Evolutionary conservation across 1,139 yeast genomes (phyloP), one percentile per base, ranked within the genome.

Genomic region (Suhomyces coccinellae): DNA sequence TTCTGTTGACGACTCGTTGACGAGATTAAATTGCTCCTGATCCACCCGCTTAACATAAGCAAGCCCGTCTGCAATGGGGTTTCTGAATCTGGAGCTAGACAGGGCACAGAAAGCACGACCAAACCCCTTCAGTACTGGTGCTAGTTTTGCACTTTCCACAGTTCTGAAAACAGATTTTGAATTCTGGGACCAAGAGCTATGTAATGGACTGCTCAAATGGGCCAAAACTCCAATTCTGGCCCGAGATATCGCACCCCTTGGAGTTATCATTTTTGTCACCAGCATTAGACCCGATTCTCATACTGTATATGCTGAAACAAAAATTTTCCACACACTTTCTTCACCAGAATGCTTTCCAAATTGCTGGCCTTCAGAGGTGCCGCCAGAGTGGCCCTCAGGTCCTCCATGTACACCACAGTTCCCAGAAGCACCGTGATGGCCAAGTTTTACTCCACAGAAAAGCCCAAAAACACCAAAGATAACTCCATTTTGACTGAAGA

Each of bases 401-500:
- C 35, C 9, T 13, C 43, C 9, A 28, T 16, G 27, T 24, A n/a
- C 26, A 12, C 28, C 8, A 10, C 16, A 9, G 33, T 4, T 7
- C 40, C 42, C 28, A 20, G 28, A 14, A 31, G 14, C 4, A 12
- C 38, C 11, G 16, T 28, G 11, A 7, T 32, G 6, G 13, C 31
- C 26, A 36, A 33, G 26, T 12, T 53, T 28, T 65, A 64, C 46
- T 58, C 71, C 15, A 55, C 66, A 12, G 56, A 59, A 40, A 38
- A 45, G 36, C 40, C 38, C 52, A 67, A 52, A 46, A 49, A 10
- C 48, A 52, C 36, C 61, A 70, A 51, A 59, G 43, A 29, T 67
- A 79, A 55, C 32, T 78, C 87, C 24, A 79, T 90, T 56, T 73
- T 90, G 52, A 83, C 87, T 35, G 97, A 90, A 50, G 97, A 90